Evolutionary conservation across 78 protist genomes (phyloP), one percentile per base, ranked within the genome.

Genomic region (Guillardia theta): DNA sequence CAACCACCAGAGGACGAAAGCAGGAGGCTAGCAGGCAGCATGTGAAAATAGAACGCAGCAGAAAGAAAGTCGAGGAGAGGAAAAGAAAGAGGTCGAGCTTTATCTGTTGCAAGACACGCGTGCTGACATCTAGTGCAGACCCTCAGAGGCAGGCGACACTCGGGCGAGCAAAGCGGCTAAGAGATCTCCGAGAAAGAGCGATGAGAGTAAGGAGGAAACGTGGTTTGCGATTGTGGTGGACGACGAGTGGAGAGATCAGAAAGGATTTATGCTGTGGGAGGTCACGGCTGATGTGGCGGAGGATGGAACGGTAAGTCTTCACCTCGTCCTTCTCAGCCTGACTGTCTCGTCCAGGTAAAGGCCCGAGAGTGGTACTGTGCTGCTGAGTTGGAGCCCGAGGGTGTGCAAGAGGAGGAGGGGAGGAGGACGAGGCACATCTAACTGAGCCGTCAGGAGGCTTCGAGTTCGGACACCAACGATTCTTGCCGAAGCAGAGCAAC

Each of bases 331-430:
- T 50, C 58, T 50, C 58, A 10, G 58, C 58, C 15, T 10, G 30
- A 19, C 58, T 50, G 30, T 50, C 30, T 50, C 58, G 10, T 10
- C 58, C 78, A 6, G 78, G 87, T 70, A 15, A 19, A 24, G 41
- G 87, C 39, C 87, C 9, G 87, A 43, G 87, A 70, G 41, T 70
- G 87, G 87, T 70, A 70, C 41, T 70, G 87, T 6, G n/a, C 87
- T 1, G 45, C 33, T 37, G 87, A 70, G 27, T 43, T 70, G 45
- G 87, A 70, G 87, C n/a, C n/a, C n/a, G n/a, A n/a, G n/a, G n/a
- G n/a, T n/a, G n/a, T n/a, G n/a, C n/a, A n/a, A n/a, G n/a, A n/a
- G n/a, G n/a, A n/a, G n/a, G n/a, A n/a, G n/a, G n/a, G n/a, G n/a
- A n/a, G n/a, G n/a, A n/a, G n/a, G n/a, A n/a, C n/a, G n/a, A n/a